phyloP scores from a whole-genome alignment of 306 rosid genomes.

The Vigna reflexopilosa region DNA sequence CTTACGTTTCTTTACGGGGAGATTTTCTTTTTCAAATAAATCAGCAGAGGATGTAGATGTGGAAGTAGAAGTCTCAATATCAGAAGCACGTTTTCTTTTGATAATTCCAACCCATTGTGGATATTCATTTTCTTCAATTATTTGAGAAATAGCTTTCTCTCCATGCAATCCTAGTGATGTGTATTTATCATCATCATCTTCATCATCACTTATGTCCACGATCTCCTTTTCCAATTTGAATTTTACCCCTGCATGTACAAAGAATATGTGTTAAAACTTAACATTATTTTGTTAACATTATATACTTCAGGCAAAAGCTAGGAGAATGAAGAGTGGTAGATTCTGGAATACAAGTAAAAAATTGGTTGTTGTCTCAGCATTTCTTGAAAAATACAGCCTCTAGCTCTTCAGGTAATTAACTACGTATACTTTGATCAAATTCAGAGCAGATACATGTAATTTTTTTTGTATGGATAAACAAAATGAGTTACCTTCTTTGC shows the following conservation, averaged over 20 bases:
- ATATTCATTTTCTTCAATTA: not conserved
- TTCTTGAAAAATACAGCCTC: not conserved
- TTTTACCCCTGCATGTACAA: conserved; percentile 32
- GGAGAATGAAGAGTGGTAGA: conserved; percentile 17
- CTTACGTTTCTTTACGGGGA: conserved; percentile 2
- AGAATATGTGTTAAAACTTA: conserved; percentile 13
- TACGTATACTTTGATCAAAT: not conserved
- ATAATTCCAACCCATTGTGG: not conserved
- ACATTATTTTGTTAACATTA: not conserved
- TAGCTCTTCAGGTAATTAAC: conserved; percentile 11
- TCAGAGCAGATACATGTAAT: conserved; percentile 2
- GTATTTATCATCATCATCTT: not conserved
- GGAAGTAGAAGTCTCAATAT: not conserved
- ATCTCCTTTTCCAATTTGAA: not conserved
- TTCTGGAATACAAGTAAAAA: conserved; percentile 11
- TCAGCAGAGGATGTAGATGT: not conserved
- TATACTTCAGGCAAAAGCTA: not conserved
- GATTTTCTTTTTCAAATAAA: no score
- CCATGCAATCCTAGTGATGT: not conserved
- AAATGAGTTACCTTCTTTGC: no score
- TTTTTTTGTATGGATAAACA: not conserved
- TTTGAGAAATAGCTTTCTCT: not conserved
- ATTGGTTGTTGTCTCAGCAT: conserved; percentile 9
- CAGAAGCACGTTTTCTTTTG: not conserved
- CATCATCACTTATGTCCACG: conserved; percentile 19